A percentile compares a stretch with the other conserved stretches of the same genome.
These are phyloP conservation scores for Pichia cabralensis DNA, from an alignment of 805 yeast genomes.

Conservation along the genomic window DNA sequence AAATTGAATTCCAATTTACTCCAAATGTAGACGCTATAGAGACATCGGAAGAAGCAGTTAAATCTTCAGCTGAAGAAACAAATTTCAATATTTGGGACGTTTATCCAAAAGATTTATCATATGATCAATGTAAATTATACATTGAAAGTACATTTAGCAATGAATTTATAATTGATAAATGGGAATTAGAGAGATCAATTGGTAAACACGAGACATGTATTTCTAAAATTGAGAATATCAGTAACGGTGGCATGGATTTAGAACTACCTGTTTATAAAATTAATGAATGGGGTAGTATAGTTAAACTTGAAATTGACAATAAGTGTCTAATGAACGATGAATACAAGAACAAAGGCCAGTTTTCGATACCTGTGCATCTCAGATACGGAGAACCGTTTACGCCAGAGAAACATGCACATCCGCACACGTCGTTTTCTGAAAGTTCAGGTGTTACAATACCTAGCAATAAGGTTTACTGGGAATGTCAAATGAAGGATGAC, in stretches of 20 bases:
- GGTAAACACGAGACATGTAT: slow-evolving; percentile 3
- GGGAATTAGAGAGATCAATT: slow-evolving; percentile 14
- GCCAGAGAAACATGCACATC: no score
- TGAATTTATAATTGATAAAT: slow-evolving; percentile 20
- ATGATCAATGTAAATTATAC: no score
- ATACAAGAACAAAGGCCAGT: slow-evolving; percentile 4
- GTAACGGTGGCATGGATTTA: slow-evolving; percentile 19
- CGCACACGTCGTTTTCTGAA: no score
- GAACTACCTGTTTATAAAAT: slow-evolving; percentile 24
- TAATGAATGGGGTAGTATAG: slow-evolving; percentile 17
- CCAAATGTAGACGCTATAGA: no score
- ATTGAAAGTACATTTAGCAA: slow-evolving; percentile 20
- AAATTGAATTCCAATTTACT: slow-evolving; percentile 10
- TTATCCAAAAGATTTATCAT: slow-evolving; percentile 2
- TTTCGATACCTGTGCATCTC: no score
- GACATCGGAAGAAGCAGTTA: no score
- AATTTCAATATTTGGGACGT: slow-evolving; percentile 2
- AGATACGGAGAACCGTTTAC: no score
- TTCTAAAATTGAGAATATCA: slow-evolving; percentile 7
- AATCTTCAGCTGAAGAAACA: no score
- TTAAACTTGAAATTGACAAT: slow-evolving; percentile 14
- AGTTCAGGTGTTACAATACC: no score
- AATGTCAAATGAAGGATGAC: no score
- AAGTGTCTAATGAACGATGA: no score
- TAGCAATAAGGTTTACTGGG: no score